Base-by-base conservation (phyloP, 768 basidiomycete genomes). In the Tricholomella constricta region DNA sequence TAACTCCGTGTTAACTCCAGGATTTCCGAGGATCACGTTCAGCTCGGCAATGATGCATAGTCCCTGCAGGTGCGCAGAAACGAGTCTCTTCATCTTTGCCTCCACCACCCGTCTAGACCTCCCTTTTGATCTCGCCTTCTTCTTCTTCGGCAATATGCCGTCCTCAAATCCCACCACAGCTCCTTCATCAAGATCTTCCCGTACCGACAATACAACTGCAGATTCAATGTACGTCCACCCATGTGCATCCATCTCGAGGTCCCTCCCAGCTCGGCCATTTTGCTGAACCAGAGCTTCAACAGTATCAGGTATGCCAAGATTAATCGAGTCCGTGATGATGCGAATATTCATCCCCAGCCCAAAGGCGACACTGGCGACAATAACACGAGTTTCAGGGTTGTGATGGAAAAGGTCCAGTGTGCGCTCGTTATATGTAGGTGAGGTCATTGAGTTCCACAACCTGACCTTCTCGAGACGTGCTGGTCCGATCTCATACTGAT, bases 341-440 rank as follows among this genome's bases (percentile, higher is more conserved):
- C 26, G 41, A 19, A 55, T n/a, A n/a, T 55, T 51, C 49, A 51
- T 55, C 26, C 54, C 54, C 20, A 51, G 27, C 17, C 54, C 54
- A 25, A 55, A 55, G 3, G 35, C 54, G 19, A 56, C 31, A 23
- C 19, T 56, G 11, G 54, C 54, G 37, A 56, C 17, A n/a, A 56
- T 56, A 32, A 45, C 22, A 9, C 20, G 26, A 0, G 37, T 46
- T 14, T 15, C 2, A 32, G 25, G 35, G 10, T 56, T 34, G 11
- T 51, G 14, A 2, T 46, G 41, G 23, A 51, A 55, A 8, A 51
- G 36, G 14, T 32, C 23, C 8, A 55, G 42, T 3, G 43, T 55
- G 2, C 29, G 38, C 34, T 25, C 26, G 27, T 55, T 55, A 29
- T 55, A 55, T 14, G 22, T 31, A 14, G 48, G 26, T 25, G 54